Conservation (phyloP, 306 rosid genomes). For the Lithocarpus polystachyus region DNA sequence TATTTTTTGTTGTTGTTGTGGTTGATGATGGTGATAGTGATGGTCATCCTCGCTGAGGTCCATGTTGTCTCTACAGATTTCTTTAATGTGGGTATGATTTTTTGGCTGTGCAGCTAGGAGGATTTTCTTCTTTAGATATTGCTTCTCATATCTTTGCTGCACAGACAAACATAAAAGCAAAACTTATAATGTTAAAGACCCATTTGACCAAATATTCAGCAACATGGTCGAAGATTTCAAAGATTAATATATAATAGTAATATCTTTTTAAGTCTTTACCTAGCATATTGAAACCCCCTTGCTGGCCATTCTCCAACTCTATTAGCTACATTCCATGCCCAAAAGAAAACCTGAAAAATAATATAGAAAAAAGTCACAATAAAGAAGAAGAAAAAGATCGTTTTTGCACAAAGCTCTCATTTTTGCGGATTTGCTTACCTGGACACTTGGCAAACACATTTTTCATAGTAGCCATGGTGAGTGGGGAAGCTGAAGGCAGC, state of each 20-base stretch:
- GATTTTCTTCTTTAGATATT: conserved; percentile 49
- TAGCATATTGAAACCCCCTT: conserved; percentile 42
- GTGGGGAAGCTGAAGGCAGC: conserved; percentile 25
- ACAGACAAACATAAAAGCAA: conserved; percentile 13
- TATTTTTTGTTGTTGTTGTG: conserved; percentile 23
- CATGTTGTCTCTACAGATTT: conserved; percentile 49
- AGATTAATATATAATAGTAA: background rate
- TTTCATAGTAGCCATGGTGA: conserved; percentile 39
- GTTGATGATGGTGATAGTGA: conserved; percentile 33
- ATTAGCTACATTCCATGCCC: conserved; percentile 44
- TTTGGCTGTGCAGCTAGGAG: conserved; percentile 74
- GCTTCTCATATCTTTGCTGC: conserved; percentile 74
- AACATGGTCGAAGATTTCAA: background rate
- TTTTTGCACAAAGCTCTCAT: too few species aligned
- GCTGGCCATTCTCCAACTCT: conserved; percentile 42
- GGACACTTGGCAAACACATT: conserved; percentile 33
- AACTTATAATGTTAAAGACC: background rate
- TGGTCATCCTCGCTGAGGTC: conserved; percentile 38
- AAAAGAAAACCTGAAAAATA: conserved; percentile 23
- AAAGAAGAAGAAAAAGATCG: background rate
- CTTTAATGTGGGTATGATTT: conserved; percentile 68
- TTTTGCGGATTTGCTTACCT: conserved; percentile 29
- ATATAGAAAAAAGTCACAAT: background rate
- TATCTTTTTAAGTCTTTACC: conserved; percentile 33
- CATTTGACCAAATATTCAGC: background rate